phyloP scores from a whole-genome alignment of 2,329 filamentous ascomycete genomes.

The Thielaviopsis musarum region DNA sequence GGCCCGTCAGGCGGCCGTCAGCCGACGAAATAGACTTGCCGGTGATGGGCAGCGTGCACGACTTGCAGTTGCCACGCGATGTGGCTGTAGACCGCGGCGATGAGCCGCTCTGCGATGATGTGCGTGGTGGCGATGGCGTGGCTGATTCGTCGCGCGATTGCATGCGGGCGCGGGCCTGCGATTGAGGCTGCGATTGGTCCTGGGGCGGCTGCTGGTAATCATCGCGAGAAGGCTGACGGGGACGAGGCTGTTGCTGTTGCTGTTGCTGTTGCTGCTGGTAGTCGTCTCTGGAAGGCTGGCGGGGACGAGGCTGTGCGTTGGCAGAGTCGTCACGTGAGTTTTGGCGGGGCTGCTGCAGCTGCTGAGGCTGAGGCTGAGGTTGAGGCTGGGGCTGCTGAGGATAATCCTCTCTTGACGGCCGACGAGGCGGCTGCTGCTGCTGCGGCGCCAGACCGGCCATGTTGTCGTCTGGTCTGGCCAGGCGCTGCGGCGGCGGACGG shows the following conservation, averaged over 20 bases:
- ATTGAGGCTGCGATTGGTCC: background rate
- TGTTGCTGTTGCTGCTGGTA: background rate
- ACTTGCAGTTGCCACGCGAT: conserved; percentile 63
- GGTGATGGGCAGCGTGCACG: conserved; percentile 60
- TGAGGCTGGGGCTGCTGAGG: background rate
- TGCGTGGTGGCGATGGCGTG: conserved; percentile 9
- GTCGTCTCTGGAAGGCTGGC: conserved; percentile 7
- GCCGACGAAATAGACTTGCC: conserved; percentile 91
- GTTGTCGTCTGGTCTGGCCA: background rate
- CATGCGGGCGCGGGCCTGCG: background rate
- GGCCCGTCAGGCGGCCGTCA: conserved; percentile 77
- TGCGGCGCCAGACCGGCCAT: background rate
- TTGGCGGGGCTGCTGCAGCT: background rate
- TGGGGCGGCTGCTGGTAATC: background rate
- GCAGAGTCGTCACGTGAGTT: conserved; percentile 3
- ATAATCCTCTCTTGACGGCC: background rate
- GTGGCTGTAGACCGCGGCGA: conserved; percentile 16
- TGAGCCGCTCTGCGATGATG: conserved; percentile 4
- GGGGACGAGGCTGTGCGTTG: conserved; percentile 1
- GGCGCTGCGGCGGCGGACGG: background rate
- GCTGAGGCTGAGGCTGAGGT: conserved; percentile 1
- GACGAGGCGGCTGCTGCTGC: background rate
- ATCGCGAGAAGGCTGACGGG: conserved; percentile 4
- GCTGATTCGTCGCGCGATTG: conserved; percentile 3
- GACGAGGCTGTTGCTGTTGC: background rate